Percentiles rank a stretch among this genome's conserved stretches.
phyloP scores from a whole-genome alignment of 495 filamentous ascomycete species.

The Hyaloscypha bicolor region DNA sequence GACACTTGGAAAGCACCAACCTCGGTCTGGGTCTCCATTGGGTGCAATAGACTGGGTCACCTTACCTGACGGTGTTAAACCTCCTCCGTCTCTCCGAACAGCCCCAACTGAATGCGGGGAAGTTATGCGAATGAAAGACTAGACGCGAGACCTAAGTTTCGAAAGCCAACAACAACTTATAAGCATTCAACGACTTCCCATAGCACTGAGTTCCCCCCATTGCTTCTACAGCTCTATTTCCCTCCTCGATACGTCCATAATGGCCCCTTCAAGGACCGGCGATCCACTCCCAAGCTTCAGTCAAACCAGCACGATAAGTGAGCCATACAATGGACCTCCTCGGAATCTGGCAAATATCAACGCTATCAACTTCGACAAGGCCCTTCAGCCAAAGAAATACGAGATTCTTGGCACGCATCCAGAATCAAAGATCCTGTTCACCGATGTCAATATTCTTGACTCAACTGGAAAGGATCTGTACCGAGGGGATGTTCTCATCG shows the following conservation, averaged over 20 bases:
- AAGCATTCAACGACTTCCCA: too few relatives aligned
- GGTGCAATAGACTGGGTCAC: too few relatives aligned
- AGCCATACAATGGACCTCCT: slow-evolving; percentile 12
- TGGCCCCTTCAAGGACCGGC: slow-evolving; percentile 19
- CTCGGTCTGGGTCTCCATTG: too few relatives aligned
- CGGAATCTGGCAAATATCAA: slow-evolving; percentile 19
- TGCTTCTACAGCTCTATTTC: too few relatives aligned
- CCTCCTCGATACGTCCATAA: not conserved
- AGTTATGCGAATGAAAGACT: too few relatives aligned
- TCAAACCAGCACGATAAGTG: not conserved
- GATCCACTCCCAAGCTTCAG: slow-evolving; percentile 15
- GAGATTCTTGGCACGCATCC: slow-evolving; percentile 40
- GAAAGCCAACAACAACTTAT: too few relatives aligned
- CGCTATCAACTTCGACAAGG: slow-evolving; percentile 27
- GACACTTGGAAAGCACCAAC: too few relatives aligned
- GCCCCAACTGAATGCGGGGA: too few relatives aligned
- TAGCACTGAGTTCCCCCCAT: too few relatives aligned
- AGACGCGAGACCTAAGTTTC: too few relatives aligned
- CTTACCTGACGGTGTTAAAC: too few relatives aligned
- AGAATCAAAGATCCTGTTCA: slow-evolving; percentile 45
- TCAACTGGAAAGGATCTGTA: slow-evolving; percentile 49
- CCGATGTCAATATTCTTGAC: slow-evolving; percentile 53
- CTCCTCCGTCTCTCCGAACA: too few relatives aligned
- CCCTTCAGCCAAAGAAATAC: slow-evolving; percentile 39
- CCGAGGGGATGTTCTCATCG: slow-evolving; percentile 50